phyloP scores from a whole-genome alignment of 2,329 filamentous ascomycete species.

The Fusarium keratoplasticum region DNA sequence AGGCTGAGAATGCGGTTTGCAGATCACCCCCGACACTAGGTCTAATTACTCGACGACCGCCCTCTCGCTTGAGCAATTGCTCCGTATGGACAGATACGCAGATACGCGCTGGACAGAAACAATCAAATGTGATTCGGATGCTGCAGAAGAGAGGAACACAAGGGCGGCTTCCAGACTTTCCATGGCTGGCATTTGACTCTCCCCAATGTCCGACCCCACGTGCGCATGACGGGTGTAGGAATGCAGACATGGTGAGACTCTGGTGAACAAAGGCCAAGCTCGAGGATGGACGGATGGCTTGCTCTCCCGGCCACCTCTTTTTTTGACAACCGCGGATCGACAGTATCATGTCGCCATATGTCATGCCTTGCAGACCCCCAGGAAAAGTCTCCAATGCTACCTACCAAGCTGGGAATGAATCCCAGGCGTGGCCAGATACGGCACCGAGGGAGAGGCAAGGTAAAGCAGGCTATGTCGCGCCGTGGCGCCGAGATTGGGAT shows the following conservation, averaged over 20 bases:
- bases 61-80: neutral
- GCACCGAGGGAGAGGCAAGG: neutral
- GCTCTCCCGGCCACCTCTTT: conserved; percentile 23
- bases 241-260: conserved; percentile 28
- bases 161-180: conserved; percentile 30
- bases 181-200: conserved; percentile 35
- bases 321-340: conserved; percentile 23
- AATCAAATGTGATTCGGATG: neutral
- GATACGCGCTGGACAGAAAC: neutral
- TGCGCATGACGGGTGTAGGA: conserved; percentile 23
- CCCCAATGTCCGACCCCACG: conserved; percentile 29
- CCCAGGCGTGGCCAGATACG: conserved; percentile 7
- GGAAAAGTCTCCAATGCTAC: conserved; percentile 13
- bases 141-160: conserved; percentile 6
- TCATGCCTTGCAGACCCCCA: neutral
- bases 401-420: conserved; percentile 23
- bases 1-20: conserved; percentile 25
- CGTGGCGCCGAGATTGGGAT: conserved; percentile 1
- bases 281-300: conserved; percentile 26
- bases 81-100: neutral
- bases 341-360: conserved; percentile 26
- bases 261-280: conserved; percentile 21
- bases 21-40: conserved; percentile 18
- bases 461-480: neutral
- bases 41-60: neutral